These are phyloP conservation scores for Penicillium diatomitis DNA, from an alignment of 495 filamentous ascomycete species.

Conservation along the genomic window DNA sequence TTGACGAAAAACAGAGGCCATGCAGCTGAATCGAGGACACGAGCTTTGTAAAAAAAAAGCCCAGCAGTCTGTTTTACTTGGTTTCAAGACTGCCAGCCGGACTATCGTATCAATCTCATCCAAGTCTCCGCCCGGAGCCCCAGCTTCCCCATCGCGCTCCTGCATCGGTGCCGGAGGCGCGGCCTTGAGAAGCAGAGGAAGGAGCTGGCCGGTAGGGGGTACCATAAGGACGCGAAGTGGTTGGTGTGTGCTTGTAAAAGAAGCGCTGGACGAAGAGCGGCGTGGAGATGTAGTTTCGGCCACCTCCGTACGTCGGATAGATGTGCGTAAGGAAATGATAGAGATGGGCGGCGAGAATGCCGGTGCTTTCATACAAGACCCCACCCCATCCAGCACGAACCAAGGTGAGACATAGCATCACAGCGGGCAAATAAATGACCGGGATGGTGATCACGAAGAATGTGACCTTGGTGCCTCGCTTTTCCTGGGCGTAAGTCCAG, in stretches of 20 bases:
- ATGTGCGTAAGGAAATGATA: conserved; percentile 78
- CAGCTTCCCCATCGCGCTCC: no score
- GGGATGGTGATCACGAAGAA: conserved; percentile 74
- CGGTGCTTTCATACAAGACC: conserved; percentile 50
- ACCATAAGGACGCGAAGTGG: conserved; percentile 45
- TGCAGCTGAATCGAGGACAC: no score
- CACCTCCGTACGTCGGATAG: conserved; percentile 76
- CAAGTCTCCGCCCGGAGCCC: no score
- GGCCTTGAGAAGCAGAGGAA: no score
- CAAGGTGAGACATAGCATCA: conserved; percentile 61
- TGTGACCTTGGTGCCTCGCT: conserved; percentile 56
- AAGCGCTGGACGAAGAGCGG: conserved; percentile 55
- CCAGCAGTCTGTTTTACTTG: no score
- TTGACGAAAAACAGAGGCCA: no score
- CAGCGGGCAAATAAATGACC: conserved; percentile 64
- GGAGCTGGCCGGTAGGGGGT: conserved; percentile 32
- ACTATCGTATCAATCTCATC: no score
- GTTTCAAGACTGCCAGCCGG: no score
- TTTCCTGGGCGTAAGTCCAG: conserved; percentile 77
- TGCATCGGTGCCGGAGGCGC: no score
- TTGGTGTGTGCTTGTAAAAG: conserved; percentile 39
- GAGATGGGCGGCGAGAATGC: conserved; percentile 72
- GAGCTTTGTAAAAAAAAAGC: no score
- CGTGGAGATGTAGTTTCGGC: conserved; percentile 59
- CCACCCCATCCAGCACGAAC: conserved; percentile 41